phyloP scores from a whole-genome alignment of 2,329 filamentous ascomycete genomes.

The Colletotrichum navitas region DNA sequence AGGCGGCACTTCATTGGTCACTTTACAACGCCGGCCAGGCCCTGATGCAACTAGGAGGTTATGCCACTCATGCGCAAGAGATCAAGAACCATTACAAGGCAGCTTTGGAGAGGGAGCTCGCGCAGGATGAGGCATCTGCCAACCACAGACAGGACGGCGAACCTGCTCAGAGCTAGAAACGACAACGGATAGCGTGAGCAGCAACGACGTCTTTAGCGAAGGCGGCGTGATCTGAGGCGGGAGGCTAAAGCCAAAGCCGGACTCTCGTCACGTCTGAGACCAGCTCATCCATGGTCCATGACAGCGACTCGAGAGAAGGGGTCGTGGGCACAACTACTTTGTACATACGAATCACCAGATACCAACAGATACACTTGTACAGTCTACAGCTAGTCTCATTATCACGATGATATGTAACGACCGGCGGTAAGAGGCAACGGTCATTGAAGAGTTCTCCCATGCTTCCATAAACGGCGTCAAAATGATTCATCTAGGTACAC shows the following conservation, averaged over 20 bases:
- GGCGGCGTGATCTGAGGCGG: neutral
- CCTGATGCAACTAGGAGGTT: conserved; percentile 43
- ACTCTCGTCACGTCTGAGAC: neutral
- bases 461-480: conserved; percentile 79
- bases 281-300: neutral
- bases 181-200: no score
- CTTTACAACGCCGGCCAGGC: conserved; percentile 43
- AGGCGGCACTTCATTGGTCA: conserved; percentile 40
- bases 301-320: no score
- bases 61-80: conserved; percentile 44
- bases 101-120: conserved; percentile 45
- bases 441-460: conserved; percentile 74
- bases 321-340: no score
- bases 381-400: conserved; percentile 1
- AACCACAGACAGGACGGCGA: neutral
- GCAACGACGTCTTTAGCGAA: neutral
- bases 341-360: neutral
- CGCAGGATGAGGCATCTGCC: conserved; percentile 7
- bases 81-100: conserved; percentile 43
- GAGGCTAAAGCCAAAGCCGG: neutral
- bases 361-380: neutral
- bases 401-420: conserved; percentile 68
- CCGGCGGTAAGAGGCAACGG: conserved; percentile 79
- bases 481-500: conserved; percentile 70
- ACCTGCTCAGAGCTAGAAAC: conserved; percentile 4